Evolutionary conservation across 208 protist genomes (phyloP).

Genomic region (Trichomonas gallinae): DNA sequence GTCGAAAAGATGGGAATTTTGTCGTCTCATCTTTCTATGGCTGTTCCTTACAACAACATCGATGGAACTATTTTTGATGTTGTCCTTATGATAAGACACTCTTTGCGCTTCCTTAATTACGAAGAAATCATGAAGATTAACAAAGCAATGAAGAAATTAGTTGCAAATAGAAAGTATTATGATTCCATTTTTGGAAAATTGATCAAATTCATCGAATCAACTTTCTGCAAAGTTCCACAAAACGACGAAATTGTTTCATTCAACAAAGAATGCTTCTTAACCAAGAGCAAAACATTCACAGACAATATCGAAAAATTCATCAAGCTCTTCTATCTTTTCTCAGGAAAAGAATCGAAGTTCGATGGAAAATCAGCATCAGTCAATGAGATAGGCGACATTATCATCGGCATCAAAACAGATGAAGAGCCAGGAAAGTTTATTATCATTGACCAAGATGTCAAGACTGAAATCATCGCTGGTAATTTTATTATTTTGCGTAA

Average conservation of each 20-base stretch:
- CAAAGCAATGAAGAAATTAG: background rate
- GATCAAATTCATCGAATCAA: background rate
- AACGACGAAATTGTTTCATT: background rate
- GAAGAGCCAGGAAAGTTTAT: background rate
- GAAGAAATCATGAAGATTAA: background rate
- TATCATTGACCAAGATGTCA: background rate
- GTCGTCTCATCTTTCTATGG: background rate
- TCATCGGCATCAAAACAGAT: background rate
- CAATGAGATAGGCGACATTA: background rate
- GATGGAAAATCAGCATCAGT: background rate
- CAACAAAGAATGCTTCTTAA: background rate
- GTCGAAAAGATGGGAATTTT: background rate
- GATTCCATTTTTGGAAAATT: background rate
- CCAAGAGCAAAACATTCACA: background rate
- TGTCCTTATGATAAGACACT: background rate
- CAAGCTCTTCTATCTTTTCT: background rate
- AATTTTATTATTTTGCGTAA: background rate
- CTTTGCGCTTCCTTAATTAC: background rate
- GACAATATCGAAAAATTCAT: background rate
- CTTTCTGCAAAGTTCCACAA: background rate
- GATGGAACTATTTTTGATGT: background rate
- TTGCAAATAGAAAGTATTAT: background rate
- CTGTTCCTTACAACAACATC: background rate
- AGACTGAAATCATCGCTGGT: background rate
- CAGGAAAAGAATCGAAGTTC: background rate